Conservation (phyloP, 1,284 basidiomycete genomes). For the Psilocybe mexicana region DNA sequence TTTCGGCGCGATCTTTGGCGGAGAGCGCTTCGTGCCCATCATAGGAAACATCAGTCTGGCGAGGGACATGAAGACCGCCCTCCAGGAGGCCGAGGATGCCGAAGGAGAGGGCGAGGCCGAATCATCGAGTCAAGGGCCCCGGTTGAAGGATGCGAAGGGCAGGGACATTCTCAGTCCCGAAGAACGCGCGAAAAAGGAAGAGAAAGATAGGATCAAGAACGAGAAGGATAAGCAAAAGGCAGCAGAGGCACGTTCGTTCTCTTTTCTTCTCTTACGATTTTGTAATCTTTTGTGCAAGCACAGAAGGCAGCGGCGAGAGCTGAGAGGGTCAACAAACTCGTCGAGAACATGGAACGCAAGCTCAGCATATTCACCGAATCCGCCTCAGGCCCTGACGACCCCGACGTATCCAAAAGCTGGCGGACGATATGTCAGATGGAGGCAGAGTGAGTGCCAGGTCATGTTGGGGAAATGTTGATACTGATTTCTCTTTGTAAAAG, state of each 20-base stretch:
- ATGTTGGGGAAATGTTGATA: no score
- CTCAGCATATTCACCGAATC: conserved; percentile 92
- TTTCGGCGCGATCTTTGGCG: conserved; percentile 92
- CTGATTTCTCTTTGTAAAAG: conserved; percentile 36
- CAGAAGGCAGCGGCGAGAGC: conserved; percentile 81
- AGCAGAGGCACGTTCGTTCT: conserved; percentile 59
- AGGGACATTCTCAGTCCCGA: conserved; percentile 77
- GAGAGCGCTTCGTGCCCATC: conserved; percentile 80
- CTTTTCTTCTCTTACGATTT: background rate
- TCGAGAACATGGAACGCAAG: conserved; percentile 84
- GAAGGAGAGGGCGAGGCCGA: conserved; percentile 50
- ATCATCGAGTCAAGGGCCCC: conserved; percentile 25
- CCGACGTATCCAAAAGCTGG: conserved; percentile 70
- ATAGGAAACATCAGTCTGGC: conserved; percentile 86
- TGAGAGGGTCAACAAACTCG: conserved; percentile 81
- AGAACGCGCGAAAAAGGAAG: conserved; percentile 79
- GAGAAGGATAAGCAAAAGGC: conserved; percentile 71
- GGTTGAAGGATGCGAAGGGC: conserved; percentile 64
- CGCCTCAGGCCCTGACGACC: conserved; percentile 73
- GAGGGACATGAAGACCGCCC: conserved; percentile 95
- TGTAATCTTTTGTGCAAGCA: background rate
- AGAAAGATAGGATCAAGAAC: conserved; percentile 70
- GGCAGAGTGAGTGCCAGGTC: conserved; percentile 79
- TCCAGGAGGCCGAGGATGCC: conserved; percentile 89
- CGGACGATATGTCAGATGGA: conserved; percentile 80